Percentiles rank a stretch among this genome's conserved stretches.
These are phyloP conservation scores for Podaxis mareebaensis DNA, from an alignment of 768 basidiomycete species.

Conservation along the genomic window DNA sequence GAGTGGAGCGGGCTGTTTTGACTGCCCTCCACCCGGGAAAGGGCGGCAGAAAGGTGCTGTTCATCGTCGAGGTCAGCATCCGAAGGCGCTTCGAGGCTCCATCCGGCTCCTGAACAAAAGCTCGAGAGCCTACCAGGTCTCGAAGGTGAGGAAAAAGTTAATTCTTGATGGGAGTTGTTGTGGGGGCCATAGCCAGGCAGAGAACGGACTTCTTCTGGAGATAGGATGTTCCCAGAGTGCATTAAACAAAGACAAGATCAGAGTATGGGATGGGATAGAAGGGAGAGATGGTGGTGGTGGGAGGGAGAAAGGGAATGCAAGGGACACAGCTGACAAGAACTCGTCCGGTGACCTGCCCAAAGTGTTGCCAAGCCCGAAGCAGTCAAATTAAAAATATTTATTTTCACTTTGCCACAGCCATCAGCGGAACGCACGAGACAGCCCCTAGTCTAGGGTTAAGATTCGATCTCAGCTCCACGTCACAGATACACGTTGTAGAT, in stretches of 20 bases:
- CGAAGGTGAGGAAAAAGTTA: background rate
- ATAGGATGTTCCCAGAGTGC: conserved; percentile 23
- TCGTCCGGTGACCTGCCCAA: conserved; percentile 8
- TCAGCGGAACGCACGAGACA: conserved; percentile 12
- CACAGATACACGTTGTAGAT: conserved; percentile 3
- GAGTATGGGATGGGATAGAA: conserved; percentile 8
- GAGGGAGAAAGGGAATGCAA: conserved; percentile 19
- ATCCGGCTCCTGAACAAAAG: conserved; percentile 15
- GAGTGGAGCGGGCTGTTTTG: conserved; percentile 9
- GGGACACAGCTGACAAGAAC: conserved; percentile 1
- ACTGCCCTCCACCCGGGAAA: conserved; percentile 18
- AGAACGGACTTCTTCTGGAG: conserved; percentile 16
- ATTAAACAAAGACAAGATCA: conserved; percentile 22
- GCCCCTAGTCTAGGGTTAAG: conserved; percentile 11
- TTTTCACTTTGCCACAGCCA: conserved; percentile 9
- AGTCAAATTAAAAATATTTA: conserved; percentile 12
- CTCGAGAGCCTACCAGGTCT: conserved; percentile 7
- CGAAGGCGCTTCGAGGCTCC: conserved; percentile 11
- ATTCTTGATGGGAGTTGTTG: conserved; percentile 18
- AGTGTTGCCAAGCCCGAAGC: conserved; percentile 11
- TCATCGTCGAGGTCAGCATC: conserved; percentile 24
- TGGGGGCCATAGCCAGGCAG: conserved; percentile 13
- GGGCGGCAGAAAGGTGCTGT: conserved; percentile 24
- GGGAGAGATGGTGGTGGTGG: conserved; percentile 20
- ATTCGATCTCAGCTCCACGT: conserved; percentile 15